A percentile compares a stretch with the other conserved stretches of the same genome.
Conservation (phyloP, 2,329 filamentous ascomycete genomes). For the Diaporthe amygdali region DNA sequence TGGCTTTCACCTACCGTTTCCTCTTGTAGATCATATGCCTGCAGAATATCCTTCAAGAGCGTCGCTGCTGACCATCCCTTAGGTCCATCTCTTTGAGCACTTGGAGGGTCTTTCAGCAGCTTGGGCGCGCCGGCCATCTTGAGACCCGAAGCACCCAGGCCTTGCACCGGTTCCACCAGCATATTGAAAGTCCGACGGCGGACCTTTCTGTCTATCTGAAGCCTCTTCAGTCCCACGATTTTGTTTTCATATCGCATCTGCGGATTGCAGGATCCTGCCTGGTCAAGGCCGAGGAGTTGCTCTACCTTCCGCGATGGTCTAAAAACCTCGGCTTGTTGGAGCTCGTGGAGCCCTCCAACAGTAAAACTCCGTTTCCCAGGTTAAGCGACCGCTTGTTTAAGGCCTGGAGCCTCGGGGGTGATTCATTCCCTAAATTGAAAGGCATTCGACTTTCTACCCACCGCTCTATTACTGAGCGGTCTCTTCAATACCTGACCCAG, state of each 20-base stretch:
- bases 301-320: conserved; percentile 4
- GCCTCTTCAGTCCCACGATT: conserved; percentile 2
- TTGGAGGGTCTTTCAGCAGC: not conserved
- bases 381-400: conserved; percentile 10
- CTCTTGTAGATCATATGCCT: not conserved
- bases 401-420: conserved; percentile 5
- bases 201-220: conserved; percentile 12
- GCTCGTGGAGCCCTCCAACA: not conserved
- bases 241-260: conserved; percentile 22
- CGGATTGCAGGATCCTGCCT: conserved; percentile 10
- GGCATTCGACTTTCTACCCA: not conserved
- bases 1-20: not conserved
- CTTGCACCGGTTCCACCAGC: not conserved
- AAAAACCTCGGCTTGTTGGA: conserved; percentile 23
- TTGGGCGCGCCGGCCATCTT: not conserved
- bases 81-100: not conserved
- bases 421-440: conserved; percentile 15
- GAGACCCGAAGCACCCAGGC: not conserved
- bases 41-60: not conserved
- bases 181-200: not conserved
- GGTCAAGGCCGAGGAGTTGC: conserved; percentile 9
- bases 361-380: not conserved
- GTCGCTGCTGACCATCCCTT: not conserved
- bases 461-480: not conserved
- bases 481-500: conserved; percentile 7